These are phyloP conservation scores for Cruciata laevipes DNA, from an alignment of 257 asterid genomes.

Conservation along the genomic window DNA sequence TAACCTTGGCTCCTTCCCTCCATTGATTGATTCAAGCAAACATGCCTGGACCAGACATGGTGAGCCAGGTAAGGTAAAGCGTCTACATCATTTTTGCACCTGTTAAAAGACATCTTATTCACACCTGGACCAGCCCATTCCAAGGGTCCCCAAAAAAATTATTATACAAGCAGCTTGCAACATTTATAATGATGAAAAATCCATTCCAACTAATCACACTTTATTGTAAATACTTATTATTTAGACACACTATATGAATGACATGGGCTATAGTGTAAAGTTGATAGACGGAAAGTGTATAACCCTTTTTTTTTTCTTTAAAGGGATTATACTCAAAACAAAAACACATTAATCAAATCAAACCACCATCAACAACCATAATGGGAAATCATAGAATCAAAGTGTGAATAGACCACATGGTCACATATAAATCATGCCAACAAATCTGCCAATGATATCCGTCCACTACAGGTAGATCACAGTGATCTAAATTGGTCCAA, in stretches of 20 bases:
- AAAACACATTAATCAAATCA: neutral
- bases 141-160: neutral
- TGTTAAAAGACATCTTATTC: conserved; percentile 4
- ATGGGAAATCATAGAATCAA: neutral
- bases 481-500: neutral
- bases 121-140: conserved; percentile 7
- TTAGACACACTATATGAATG: neutral
- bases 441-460: neutral
- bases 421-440: conserved; percentile 3
- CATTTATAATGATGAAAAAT: neutral
- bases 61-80: conserved; percentile 3
- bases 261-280: neutral
- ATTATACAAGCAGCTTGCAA: neutral
- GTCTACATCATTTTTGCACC: conserved; percentile 1
- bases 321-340: neutral
- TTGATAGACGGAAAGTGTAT: neutral
- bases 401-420: neutral
- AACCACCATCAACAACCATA: neutral
- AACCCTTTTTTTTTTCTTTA: neutral
- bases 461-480: neutral
- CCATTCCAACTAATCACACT: neutral
- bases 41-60: neutral
- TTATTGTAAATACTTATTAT: neutral
- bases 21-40: conserved; percentile 1
- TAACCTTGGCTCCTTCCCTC: neutral